Percentiles rank a stretch among this genome's conserved stretches.
These are phyloP conservation scores for Stentor coeruleus DNA, from an alignment of 73 alveolate genomes.

Conservation along the genomic window DNA sequence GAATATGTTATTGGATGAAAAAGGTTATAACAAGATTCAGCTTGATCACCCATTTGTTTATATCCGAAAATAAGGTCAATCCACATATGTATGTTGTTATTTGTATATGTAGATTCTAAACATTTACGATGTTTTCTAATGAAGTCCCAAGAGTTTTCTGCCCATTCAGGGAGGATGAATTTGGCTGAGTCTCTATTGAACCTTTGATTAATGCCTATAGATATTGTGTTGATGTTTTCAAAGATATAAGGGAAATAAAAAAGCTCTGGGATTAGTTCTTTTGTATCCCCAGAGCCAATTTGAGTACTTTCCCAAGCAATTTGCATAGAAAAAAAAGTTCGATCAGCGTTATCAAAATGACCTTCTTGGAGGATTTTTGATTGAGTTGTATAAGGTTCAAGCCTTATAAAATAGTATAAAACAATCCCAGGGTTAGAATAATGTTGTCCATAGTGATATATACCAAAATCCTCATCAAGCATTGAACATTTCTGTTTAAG, in stretches of 20 bases:
- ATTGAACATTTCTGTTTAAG: constrained; percentile 64
- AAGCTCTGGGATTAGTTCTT: constrained; percentile 97
- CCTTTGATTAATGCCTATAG: constrained; percentile 69
- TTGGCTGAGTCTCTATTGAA: constrained; percentile 70
- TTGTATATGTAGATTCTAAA: constrained; percentile 66
- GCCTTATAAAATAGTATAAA: constrained; percentile 77
- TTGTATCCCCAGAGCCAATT: constrained; percentile 83
- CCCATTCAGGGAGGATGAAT: constrained; percentile 76
- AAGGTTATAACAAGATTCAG: constrained; percentile 69
- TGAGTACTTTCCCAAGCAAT: constrained; percentile 69
- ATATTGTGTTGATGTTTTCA: constrained; percentile 33
- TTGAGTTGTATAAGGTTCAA: constrained; percentile 88
- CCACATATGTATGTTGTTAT: constrained; percentile 62
- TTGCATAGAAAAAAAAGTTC: constrained; percentile 77
- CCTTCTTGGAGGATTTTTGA: constrained; percentile 81
- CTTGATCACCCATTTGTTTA: constrained; percentile 83
- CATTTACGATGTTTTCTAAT: constrained; percentile 60
- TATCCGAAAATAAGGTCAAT: constrained; percentile 85
- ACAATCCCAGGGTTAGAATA: constrained; percentile 94
- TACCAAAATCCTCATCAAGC: background rate
- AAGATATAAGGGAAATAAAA: constrained; percentile 89
- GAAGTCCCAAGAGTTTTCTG: constrained; percentile 65
- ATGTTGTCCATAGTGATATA: constrained; percentile 92
- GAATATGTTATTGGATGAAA: constrained; percentile 80
- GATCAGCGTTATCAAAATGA: constrained; percentile 86